A percentile compares a stretch with the other conserved stretches of the same genome.
Conservation (phyloP, 23 red algal species). For the Agarophyton chilense region DNA sequence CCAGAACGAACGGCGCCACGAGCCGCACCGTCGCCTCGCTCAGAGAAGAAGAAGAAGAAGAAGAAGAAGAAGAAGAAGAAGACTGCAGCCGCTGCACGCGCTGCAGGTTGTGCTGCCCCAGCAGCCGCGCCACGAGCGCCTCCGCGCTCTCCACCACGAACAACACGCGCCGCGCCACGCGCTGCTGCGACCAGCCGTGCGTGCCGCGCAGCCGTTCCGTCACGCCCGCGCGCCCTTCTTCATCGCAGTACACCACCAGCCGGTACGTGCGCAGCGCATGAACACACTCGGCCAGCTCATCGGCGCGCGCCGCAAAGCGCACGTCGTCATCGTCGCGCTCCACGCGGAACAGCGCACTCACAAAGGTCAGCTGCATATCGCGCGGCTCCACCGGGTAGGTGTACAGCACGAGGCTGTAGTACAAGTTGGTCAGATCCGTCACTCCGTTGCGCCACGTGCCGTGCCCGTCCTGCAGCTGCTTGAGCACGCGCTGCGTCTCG, state of each 20-base stretch:
- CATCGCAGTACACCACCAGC: conserved; percentile 9
- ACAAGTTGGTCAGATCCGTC: conserved; percentile 52
- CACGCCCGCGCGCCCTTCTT: neutral
- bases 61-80: no score
- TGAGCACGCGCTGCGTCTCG: neutral
- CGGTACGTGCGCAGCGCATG: neutral
- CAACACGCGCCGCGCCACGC: neutral
- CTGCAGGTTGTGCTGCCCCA: neutral
- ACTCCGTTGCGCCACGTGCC: conserved; percentile 36
- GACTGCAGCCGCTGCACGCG: conserved; percentile 1
- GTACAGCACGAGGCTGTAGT: conserved; percentile 29
- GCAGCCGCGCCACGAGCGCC: neutral
- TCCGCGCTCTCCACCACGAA: neutral
- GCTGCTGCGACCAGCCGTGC: neutral
- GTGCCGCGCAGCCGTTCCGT: neutral
- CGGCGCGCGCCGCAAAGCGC: neutral
- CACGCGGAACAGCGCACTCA: conserved; percentile 15
- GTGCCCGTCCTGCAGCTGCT: conserved; percentile 17
- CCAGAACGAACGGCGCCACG: no score
- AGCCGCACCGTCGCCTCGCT: no score
- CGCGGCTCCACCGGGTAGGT: conserved; percentile 21
- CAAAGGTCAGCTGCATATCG: conserved; percentile 44
- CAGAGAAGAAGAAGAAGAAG: no score
- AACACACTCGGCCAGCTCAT: no score
- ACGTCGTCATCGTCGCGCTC: neutral